phyloP scores from a whole-genome alignment of 208 protist species.

The Leptomonas pyrrhocoris region DNA sequence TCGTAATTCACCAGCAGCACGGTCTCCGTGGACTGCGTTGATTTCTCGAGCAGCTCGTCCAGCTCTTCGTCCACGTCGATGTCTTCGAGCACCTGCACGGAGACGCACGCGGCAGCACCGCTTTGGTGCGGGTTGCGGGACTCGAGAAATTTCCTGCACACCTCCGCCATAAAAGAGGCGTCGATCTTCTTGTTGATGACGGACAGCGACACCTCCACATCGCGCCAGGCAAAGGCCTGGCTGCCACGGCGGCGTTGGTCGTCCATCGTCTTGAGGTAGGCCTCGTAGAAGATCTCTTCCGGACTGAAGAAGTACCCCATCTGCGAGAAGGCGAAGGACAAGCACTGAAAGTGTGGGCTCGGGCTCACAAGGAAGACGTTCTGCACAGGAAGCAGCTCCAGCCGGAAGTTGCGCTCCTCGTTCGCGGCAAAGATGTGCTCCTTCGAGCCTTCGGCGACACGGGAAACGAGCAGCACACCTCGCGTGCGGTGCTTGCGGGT shows the following conservation, averaged over 20 bases:
- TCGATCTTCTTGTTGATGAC: slow-evolving; percentile 89
- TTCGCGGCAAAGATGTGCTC: slow-evolving; percentile 43
- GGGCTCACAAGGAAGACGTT: slow-evolving; percentile 88
- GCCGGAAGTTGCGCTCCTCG: slow-evolving; percentile 51
- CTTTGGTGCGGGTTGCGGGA: slow-evolving; percentile 48
- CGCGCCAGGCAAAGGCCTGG: slow-evolving; percentile 88
- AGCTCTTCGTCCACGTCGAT: slow-evolving; percentile 74
- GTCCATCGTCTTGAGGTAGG: slow-evolving; percentile 88
- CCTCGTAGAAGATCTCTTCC: slow-evolving; percentile 92
- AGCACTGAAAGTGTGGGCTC: slow-evolving; percentile 83
- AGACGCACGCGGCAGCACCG: slow-evolving; percentile 28
- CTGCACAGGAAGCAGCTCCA: slow-evolving; percentile 77
- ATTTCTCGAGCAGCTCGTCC: slow-evolving; percentile 65
- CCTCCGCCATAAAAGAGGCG: slow-evolving; percentile 77
- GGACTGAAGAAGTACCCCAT: slow-evolving; percentile 87
- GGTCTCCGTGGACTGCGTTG: slow-evolving; percentile 51
- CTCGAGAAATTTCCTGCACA: slow-evolving; percentile 82
- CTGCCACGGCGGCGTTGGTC: slow-evolving; percentile 83
- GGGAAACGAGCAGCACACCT: slow-evolving; percentile 59
- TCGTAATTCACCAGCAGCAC: slow-evolving; percentile 89
- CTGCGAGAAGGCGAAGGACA: slow-evolving; percentile 86
- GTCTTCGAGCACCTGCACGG: slow-evolving; percentile 77
- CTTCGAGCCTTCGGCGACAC: slow-evolving; percentile 10
- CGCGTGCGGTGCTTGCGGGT: slow-evolving; percentile 60
- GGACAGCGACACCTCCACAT: slow-evolving; percentile 87